Conservation (phyloP, 2,329 filamentous ascomycete genomes). For the Neonectria coccinea region DNA sequence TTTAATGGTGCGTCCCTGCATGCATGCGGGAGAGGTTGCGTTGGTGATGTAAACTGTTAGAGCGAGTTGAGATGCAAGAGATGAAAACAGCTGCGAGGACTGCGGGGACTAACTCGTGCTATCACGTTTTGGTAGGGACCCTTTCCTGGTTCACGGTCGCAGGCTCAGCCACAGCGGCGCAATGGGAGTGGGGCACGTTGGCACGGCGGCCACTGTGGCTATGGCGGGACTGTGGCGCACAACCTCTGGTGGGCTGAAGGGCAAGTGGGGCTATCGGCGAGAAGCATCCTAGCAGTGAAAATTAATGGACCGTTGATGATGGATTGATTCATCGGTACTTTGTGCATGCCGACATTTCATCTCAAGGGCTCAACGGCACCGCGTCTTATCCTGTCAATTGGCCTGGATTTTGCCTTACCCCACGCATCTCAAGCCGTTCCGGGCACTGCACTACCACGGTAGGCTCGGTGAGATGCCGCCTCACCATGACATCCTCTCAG, state of each 20-base stretch:
- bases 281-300: slow-evolving; percentile 36
- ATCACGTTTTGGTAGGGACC: slow-evolving; percentile 16
- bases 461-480: slow-evolving; percentile 45
- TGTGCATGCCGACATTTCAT: slow-evolving; percentile 31
- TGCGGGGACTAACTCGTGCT: slow-evolving; percentile 19
- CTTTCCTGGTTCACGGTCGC: slow-evolving; percentile 1
- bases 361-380: slow-evolving; percentile 21
- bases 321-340: slow-evolving; percentile 29
- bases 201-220: background rate
- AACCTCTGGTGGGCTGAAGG: background rate
- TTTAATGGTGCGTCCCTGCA: slow-evolving; percentile 25
- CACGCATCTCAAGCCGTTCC: slow-evolving; percentile 29
- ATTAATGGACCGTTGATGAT: slow-evolving; percentile 37
- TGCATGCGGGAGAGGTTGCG: slow-evolving; percentile 9
- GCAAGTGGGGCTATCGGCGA: slow-evolving; percentile 17
- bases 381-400: slow-evolving; percentile 31
- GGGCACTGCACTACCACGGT: slow-evolving; percentile 31
- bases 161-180: slow-evolving; percentile 14
- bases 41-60: slow-evolving; percentile 29
- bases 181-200: slow-evolving; percentile 5
- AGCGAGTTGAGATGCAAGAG: background rate
- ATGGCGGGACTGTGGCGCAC: slow-evolving; percentile 21
- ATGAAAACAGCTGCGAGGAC: background rate
- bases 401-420: slow-evolving; percentile 24
- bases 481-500: slow-evolving; percentile 47